These are phyloP conservation scores for Vigna mungo DNA, from an alignment of 306 rosid genomes.

Conservation along the genomic window DNA sequence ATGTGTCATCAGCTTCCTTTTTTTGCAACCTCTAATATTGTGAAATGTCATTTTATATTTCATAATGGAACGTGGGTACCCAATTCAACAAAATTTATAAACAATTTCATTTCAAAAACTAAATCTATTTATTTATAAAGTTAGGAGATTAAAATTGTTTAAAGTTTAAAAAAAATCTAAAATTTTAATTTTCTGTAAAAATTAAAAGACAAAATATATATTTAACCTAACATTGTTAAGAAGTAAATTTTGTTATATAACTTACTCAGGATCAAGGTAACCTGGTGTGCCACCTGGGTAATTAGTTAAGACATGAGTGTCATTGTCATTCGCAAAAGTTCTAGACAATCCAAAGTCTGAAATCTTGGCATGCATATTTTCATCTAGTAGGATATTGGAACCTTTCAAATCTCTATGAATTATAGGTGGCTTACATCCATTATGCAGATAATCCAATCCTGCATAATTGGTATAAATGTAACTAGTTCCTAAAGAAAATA, in stretches of 20 bases:
- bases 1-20: too few species aligned
- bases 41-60: too few species aligned
- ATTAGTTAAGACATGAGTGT: constrained; percentile 31
- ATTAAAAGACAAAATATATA: too few species aligned
- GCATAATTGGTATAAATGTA: not conserved
- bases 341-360: constrained; percentile 31
- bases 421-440: constrained; percentile 48
- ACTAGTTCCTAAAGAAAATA: too few species aligned
- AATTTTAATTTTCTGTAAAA: too few species aligned
- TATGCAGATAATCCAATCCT: constrained; percentile 51
- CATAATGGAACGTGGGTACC: too few species aligned
- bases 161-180: too few species aligned
- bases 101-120: too few species aligned
- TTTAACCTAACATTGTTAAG: not conserved
- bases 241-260: constrained; percentile 7
- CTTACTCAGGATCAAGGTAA: constrained; percentile 59
- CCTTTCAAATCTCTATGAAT: constrained; percentile 60
- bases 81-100: too few species aligned
- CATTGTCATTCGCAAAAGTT: constrained; percentile 19
- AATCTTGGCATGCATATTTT: constrained; percentile 51
- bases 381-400: constrained; percentile 57
- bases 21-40: too few species aligned
- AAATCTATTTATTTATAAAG: too few species aligned
- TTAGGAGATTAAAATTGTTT: too few species aligned
- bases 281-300: constrained; percentile 48